Evolutionary conservation across 2,329 filamentous ascomycete genomes (phyloP).

Genomic region (Colletotrichum liaoningense): DNA sequence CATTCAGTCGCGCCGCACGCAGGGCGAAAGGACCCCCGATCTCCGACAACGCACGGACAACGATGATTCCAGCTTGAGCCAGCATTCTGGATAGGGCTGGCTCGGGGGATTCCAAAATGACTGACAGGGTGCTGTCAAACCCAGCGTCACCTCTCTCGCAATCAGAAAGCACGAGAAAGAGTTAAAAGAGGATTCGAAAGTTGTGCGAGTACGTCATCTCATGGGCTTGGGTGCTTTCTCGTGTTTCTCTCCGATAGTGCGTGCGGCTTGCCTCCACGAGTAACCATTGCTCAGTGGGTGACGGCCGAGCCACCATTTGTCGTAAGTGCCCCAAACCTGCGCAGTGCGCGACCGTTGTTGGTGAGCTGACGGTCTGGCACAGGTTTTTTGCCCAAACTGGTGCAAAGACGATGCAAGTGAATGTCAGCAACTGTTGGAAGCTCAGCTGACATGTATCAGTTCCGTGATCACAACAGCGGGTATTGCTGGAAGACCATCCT

Average conservation of each 20-base stretch:
- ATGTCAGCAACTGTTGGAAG: not conserved
- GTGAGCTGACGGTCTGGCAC: slow-evolving; percentile 12
- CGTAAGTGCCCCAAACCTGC: slow-evolving; percentile 30
- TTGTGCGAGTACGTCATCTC: slow-evolving; percentile 12
- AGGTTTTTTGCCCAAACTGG: not conserved
- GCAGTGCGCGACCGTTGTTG: not conserved
- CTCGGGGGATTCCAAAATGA: not conserved
- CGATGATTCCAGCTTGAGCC: not conserved
- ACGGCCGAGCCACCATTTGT: slow-evolving; percentile 32
- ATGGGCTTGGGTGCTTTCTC: slow-evolving; percentile 5
- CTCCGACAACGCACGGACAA: slow-evolving; percentile 11
- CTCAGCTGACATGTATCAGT: not conserved
- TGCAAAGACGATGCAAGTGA: not conserved
- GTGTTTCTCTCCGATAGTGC: slow-evolving; percentile 24
- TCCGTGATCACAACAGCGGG: not conserved
- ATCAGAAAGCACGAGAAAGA: not conserved
- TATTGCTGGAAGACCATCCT: not conserved
- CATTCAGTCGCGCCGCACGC: not conserved
- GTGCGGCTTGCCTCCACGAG: slow-evolving; percentile 12
- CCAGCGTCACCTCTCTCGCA: not conserved
- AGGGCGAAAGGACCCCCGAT: not conserved
- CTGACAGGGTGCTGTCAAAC: not conserved
- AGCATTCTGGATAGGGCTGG: slow-evolving; percentile 25
- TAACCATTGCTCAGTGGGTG: slow-evolving; percentile 19
- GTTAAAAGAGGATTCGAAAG: not conserved